phyloP scores from a whole-genome alignment of 345 rosid genomes.

The Rhizophora mangle region DNA sequence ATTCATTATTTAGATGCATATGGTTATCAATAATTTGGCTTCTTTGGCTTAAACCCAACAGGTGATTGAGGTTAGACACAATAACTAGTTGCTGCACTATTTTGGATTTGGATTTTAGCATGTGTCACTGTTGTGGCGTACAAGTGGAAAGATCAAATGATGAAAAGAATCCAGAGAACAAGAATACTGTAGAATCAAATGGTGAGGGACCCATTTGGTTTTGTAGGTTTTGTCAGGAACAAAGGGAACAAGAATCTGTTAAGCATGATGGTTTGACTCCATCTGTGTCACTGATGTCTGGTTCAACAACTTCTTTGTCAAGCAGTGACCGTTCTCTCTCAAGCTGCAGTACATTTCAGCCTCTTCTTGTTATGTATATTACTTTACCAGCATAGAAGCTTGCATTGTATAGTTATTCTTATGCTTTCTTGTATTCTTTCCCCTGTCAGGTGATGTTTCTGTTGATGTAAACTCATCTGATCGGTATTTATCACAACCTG shows the following conservation, averaged over 20 bases:
- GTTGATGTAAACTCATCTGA: constrained; percentile 56
- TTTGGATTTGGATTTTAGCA: constrained; percentile 21
- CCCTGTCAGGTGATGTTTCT: constrained; percentile 58
- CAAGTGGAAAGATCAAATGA: constrained; percentile 23
- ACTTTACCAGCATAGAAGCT: constrained; percentile 3
- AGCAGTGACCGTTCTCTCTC: constrained; percentile 62
- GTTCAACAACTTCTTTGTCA: constrained; percentile 57
- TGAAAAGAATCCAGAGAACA: constrained; percentile 34
- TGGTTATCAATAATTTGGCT: not conserved
- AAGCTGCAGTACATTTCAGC: constrained; percentile 50
- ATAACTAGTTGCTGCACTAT: not conserved
- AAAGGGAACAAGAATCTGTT: constrained; percentile 25
- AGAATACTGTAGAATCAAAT: constrained; percentile 26
- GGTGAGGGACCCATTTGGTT: constrained; percentile 31
- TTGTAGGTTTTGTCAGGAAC: constrained; percentile 54
- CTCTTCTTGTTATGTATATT: not conserved
- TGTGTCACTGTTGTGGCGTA: constrained; percentile 42
- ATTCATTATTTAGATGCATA: not conserved
- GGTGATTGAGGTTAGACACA: constrained; percentile 2
- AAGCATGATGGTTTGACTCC: constrained; percentile 30
- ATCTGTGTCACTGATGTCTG: constrained; percentile 40
- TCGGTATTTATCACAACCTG: constrained; percentile 37
- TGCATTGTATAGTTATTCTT: constrained; percentile 4
- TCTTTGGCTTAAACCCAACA: constrained; percentile 6
- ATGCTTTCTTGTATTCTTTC: constrained; percentile 13